Base-by-base conservation (phyloP, 2,329 filamentous ascomycete species). In the Botrytis galanthina region DNA sequence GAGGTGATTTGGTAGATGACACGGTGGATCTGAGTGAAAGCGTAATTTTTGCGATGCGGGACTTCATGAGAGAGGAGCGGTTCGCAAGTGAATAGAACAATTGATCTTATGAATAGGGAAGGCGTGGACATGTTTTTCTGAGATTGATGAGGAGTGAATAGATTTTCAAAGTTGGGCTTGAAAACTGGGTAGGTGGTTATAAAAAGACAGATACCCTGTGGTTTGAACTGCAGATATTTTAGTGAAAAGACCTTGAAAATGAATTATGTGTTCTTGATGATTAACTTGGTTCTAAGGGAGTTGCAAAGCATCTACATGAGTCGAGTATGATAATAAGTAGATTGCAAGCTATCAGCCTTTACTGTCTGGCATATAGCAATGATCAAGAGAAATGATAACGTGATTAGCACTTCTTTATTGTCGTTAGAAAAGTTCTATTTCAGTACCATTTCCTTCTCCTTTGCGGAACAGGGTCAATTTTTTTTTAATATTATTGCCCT, bases 51-150 rank as follows among this genome's bases (percentile, higher is more conserved):
- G 2, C 3, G 29, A 16, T 3, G 6, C 51, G 14, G 6, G 10
- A 5, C 2, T n/a, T 4, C 0, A n/a, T n/a, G 10, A n/a, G 26
- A 18, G 5, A 0, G 12, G 0, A 29, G 1, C 0, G 3, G 26
- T 54, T 54, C 4, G 5, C 1, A 29, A 54, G n/a, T 54, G 5
- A 54, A 54, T 18, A 2, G 3, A 1, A 4, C 5, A 18, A 5
- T 29, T 16, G 3, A 29, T 29, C 16, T 29, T 1, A 29, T 54
- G 51, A 7, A 54, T 1, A 29, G 0, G 7, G 5, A 54, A 54
- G 7, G 18, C 0, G 14, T 29, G 14, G 6, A 29, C 1, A 8
- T n/a, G 26, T 14, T 29, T 14, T 3, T 29, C 7, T 4, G 3
- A 29, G 18, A 1, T 18, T 54, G 1, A 1, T 54, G n/a, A 2